Percentiles rank a stretch among this genome's conserved stretches.
These are phyloP conservation scores for Trapa incisa DNA, from an alignment of 345 rosid genomes.

Conservation along the genomic window DNA sequence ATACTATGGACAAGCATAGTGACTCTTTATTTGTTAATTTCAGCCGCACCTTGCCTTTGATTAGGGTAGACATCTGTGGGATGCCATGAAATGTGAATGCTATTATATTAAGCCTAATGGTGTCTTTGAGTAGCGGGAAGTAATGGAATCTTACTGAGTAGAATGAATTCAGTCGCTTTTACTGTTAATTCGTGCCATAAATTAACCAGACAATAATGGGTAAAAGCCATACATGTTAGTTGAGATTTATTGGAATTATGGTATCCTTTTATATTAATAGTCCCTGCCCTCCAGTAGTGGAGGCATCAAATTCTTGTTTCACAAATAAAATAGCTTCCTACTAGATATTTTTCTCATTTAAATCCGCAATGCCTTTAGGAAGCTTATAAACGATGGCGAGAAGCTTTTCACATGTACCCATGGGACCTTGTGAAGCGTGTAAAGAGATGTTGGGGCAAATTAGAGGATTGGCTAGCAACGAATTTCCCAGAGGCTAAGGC, in stretches of 20 bases:
- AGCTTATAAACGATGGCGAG: constrained; percentile 27
- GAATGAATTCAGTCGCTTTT: not conserved
- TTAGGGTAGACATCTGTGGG: too few relatives aligned
- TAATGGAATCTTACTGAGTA: not conserved
- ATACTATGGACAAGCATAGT: too few relatives aligned
- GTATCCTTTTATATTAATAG: not conserved
- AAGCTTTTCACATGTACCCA: too few relatives aligned
- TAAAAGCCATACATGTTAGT: too few relatives aligned
- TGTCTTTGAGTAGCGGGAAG: not conserved
- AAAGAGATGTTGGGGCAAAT: constrained; percentile 53
- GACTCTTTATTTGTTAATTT: too few relatives aligned
- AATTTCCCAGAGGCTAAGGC: constrained; percentile 66
- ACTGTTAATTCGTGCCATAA: not conserved
- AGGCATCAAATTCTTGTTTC: not conserved
- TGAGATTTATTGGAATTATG: not conserved
- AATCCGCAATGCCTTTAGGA: constrained; percentile 16
- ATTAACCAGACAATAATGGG: not conserved
- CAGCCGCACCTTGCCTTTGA: too few relatives aligned
- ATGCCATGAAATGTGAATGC: too few relatives aligned
- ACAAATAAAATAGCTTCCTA: not conserved
- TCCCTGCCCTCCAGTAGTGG: not conserved
- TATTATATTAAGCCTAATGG: too few relatives aligned
- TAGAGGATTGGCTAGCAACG: constrained; percentile 42
- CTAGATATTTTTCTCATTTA: too few relatives aligned
- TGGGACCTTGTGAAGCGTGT: too few relatives aligned